Base-by-base conservation (phyloP, 805 yeast genomes). In the Candida tallmaniae region DNA sequence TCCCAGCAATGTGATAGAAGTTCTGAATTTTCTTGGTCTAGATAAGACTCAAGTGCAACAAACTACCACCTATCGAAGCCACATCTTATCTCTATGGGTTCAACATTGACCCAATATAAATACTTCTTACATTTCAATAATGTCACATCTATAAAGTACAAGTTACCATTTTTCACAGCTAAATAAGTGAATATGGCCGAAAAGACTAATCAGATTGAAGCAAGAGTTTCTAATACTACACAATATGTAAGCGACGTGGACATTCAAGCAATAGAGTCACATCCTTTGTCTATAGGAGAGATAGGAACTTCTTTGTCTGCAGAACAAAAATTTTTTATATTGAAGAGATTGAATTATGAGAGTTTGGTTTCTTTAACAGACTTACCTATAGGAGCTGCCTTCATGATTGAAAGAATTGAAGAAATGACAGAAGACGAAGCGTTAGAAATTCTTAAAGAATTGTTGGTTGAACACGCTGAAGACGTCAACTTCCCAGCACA, bases 371-470 rank as follows among this genome's bases (percentile, higher is more conserved):
- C 47, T 15, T 46, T 51, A 34, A 58, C 55, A 15, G 56, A 56
- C 32, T 46, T 62, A 33, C 66, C 66, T 5, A 40, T 44, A 10
- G 41, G 44, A 7, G 65, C 58, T 11, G 48, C 62, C 13, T 70
- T 56, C 43, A 63, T 73, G 59, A 54, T 67, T 38, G 66, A 62
- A 23, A 65, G 62, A 40, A 58, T 69, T 31, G 58, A 53, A 20
- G 41, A 45, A 18, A 40, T 68, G 44, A 33, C 60, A 3, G 45
- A 56, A 8, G 64, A 58, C 2, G 72, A 70, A 25, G 65, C 76
- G 0, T 23, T 62, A 1, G 56, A 54, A 10, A 60, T 73, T 27
- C 47, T 77, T n/a, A 31, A 31, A 31, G 16, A 12, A 6, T 12
- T 18, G 6, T n/a, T 6, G 11, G 35, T 23, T 2, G 68, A 62